Conservation (phyloP, 148 eudicot genomes). For the Chenopodium formosanum region DNA sequence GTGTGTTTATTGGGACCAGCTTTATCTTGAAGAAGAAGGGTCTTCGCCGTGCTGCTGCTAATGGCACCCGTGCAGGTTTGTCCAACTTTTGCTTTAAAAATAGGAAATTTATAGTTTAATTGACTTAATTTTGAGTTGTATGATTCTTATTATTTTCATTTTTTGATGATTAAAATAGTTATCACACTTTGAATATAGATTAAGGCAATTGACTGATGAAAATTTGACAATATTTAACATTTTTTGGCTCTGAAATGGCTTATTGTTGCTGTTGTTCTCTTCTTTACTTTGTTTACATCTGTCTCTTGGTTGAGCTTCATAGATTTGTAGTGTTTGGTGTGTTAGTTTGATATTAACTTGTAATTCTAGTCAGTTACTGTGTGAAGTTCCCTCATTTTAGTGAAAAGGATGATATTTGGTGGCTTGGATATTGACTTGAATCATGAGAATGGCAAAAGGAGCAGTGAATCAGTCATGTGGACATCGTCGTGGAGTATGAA, state of each 20-base stretch:
- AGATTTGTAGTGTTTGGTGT: not conserved
- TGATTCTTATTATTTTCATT: not conserved
- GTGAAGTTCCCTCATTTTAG: not conserved
- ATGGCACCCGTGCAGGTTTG: slow-evolving; percentile 74
- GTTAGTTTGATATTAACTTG: not conserved
- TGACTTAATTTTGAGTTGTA: not conserved
- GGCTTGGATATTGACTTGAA: not conserved
- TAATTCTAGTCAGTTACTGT: not conserved
- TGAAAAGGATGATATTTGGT: no score
- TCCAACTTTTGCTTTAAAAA: not conserved
- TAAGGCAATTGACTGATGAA: not conserved
- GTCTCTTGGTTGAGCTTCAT: not conserved
- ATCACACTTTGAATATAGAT: not conserved
- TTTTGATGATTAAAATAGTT: not conserved
- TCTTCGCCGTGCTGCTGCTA: slow-evolving; percentile 73
- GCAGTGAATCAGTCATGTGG: not conserved
- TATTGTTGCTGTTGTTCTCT: not conserved
- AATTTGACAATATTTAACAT: not conserved
- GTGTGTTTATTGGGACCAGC: slow-evolving; percentile 76
- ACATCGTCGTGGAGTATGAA: not conserved
- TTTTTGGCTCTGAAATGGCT: not conserved
- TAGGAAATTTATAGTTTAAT: no score
- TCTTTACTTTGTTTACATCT: not conserved
- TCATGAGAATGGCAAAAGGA: not conserved
- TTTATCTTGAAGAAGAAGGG: slow-evolving; percentile 92